Conservation (phyloP, 1,139 yeast species). For the Saccharomyces hybrid region DNA sequence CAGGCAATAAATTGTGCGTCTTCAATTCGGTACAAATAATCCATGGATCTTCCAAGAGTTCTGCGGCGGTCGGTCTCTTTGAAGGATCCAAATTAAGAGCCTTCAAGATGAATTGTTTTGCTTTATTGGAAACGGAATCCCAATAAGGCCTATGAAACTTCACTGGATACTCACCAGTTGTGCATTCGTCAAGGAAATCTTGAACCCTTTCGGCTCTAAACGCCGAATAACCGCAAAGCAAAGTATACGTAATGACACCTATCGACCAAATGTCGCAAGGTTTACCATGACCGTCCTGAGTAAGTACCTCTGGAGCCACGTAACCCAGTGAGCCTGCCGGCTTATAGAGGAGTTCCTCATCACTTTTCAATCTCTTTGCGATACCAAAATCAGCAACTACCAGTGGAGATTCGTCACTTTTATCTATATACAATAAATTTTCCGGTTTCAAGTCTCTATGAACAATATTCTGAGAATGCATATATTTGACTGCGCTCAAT, state of each 20-base stretch:
- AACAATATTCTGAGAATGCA: slow-evolving; percentile 69
- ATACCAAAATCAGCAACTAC: slow-evolving; percentile 92
- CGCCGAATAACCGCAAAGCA: slow-evolving; percentile 89
- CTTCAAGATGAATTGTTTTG: slow-evolving; percentile 61
- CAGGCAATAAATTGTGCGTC: slow-evolving; percentile 62
- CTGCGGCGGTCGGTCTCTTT: slow-evolving; percentile 57
- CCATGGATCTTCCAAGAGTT: slow-evolving; percentile 67
- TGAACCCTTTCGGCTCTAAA: slow-evolving; percentile 77
- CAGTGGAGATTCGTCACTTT: slow-evolving; percentile 50
- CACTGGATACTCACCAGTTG: slow-evolving; percentile 52
- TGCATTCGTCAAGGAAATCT: slow-evolving; percentile 76
- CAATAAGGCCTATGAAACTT: slow-evolving; percentile 84
- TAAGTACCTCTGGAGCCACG: slow-evolving; percentile 87
- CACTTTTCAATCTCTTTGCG: slow-evolving; percentile 58
- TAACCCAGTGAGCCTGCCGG: slow-evolving; percentile 91
- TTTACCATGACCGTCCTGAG: slow-evolving; percentile 75
- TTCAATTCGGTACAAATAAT: slow-evolving; percentile 43
- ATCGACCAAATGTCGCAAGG: slow-evolving; percentile 92
- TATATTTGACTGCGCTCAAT: slow-evolving; percentile 63
- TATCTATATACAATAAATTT: slow-evolving; percentile 53
- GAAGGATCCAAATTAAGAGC: slow-evolving; percentile 61
- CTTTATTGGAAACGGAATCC: slow-evolving; percentile 68
- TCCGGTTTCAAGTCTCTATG: slow-evolving; percentile 92
- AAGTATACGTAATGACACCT: slow-evolving; percentile 85
- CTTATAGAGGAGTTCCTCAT: slow-evolving; percentile 57